phyloP scores from a whole-genome alignment of 257 asterid genomes.

The Sherardia arvensis region DNA sequence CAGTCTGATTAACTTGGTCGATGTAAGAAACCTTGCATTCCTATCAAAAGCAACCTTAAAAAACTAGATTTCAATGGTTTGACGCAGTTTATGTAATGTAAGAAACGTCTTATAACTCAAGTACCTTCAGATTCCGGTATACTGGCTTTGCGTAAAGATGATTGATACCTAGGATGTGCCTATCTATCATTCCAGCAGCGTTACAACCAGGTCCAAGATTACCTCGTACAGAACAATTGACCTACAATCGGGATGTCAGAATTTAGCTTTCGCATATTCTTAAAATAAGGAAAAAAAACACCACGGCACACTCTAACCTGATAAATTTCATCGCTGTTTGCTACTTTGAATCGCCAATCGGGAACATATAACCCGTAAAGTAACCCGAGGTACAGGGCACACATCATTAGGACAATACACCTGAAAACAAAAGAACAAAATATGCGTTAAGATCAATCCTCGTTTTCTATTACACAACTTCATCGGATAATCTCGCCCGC shows the following conservation, averaged over 20 bases:
- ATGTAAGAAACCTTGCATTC: constrained; percentile 48
- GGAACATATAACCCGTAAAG: constrained; percentile 68
- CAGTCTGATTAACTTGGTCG: constrained; percentile 28
- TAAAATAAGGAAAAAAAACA: constrained; percentile 1
- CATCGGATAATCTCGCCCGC: neutral
- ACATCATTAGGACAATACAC: constrained; percentile 36
- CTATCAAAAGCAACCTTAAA: constrained; percentile 23
- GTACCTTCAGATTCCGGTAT: constrained; percentile 68
- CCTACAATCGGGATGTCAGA: constrained; percentile 29
- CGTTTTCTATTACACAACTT: neutral
- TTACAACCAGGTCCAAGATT: constrained; percentile 84
- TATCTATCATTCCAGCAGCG: constrained; percentile 85
- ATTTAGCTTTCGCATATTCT: neutral
- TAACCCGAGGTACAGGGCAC: constrained; percentile 43
- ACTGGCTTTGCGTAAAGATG: constrained; percentile 73
- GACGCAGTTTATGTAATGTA: constrained; percentile 9
- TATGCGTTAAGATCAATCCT: neutral
- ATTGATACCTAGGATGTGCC: constrained; percentile 51
- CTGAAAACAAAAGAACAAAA: constrained; percentile 27
- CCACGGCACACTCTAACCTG: constrained; percentile 24
- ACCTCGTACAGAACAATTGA: constrained; percentile 73
- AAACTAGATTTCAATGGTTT: constrained; percentile 13
- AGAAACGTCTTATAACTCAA: constrained; percentile 8
- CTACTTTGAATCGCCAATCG: constrained; percentile 48
- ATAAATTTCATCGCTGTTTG: constrained; percentile 36